Base-by-base conservation (phyloP, 352 stramenopile genomes). In the Globisporangium echinulatum region DNA sequence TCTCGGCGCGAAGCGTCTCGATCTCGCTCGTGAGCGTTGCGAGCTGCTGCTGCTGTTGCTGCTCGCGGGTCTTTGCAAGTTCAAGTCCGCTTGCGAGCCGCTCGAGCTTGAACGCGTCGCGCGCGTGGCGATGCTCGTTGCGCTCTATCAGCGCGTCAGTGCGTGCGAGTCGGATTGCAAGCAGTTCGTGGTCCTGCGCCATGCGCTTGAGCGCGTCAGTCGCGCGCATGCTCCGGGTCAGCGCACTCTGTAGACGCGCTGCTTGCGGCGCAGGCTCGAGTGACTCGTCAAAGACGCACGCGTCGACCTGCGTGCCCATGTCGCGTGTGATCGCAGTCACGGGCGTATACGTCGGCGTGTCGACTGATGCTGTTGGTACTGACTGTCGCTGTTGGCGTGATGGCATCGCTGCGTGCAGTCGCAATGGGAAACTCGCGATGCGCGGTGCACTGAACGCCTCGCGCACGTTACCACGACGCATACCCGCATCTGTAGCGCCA, bases 161-260 rank as follows among this genome's bases (percentile, higher is more conserved):
- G 71, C 62, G 1, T 63, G 58, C 19, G 77, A 51, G 8, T 61
- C 61, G 52, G 85, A 54, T 11, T 54, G 64, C 33, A 75, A 48
- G 1, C 58, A 33, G 66, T 48, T 88, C 79, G n/a, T 61, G 63
- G n/a, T 80, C 69, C 38, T 82, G 63, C 0, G 66, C 70, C 51
- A 80, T 85, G 42, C 11, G 19, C 46, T 69, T 76, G 14, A 86
- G 66, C 61, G 77, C 61, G n/a, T 63, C 72, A 0, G 63, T 64
- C 38, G 73, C 56, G 5, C 47, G 25, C 46, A 89, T 63, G 25
- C 67, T 82, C 5, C 75, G 53, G 15, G 76, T 61, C 13, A 86
- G 36, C 4, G 67, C 73, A 4, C 68, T 70, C 9, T 62, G 60
- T 6, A 87, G 64, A 4, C 67, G 56, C 3, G 40, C 38, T 43